A percentile compares a stretch with the other conserved stretches of the same genome.
Evolutionary conservation across 129 eudicot genomes (phyloP).

Genomic region (Glebionis coronaria): DNA sequence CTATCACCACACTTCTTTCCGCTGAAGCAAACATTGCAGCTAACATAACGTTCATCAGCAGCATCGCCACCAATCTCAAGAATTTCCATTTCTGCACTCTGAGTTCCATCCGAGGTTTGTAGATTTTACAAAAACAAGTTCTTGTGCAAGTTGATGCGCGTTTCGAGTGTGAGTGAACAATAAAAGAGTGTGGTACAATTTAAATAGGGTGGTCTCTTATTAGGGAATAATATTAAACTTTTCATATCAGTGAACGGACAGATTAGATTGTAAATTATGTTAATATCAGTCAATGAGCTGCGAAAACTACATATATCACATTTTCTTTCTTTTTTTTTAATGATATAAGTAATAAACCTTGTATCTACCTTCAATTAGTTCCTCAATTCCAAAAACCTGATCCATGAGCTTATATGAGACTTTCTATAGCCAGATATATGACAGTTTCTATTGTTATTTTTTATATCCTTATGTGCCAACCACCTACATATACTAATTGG

Average conservation of each 20-base stretch:
- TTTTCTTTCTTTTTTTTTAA: neutral
- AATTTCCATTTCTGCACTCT: constrained; percentile 44
- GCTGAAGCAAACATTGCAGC: constrained; percentile 69
- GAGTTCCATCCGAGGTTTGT: constrained; percentile 30
- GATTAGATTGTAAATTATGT: neutral
- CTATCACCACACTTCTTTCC: constrained; percentile 40
- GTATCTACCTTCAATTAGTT: constrained; percentile 7
- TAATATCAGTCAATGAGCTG: neutral
- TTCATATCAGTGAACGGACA: neutral
- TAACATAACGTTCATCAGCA: constrained; percentile 43
- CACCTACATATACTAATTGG: neutral
- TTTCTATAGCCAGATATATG: neutral
- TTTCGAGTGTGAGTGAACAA: neutral
- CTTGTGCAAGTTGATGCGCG: neutral
- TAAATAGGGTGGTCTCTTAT: constrained; percentile 17
- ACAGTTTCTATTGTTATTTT: neutral
- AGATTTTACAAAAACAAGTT: constrained; percentile 1
- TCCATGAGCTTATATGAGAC: neutral
- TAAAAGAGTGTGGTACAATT: constrained; percentile 22
- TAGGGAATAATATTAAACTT: constrained; percentile 4
- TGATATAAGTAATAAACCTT: neutral
- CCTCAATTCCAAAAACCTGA: neutral
- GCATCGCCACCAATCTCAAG: constrained; percentile 31
- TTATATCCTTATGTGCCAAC: neutral
- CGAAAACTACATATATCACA: constrained; percentile 4